Base-by-base conservation (phyloP, 176 grass and related monocot genomes). In the Thalia dealbata region DNA sequence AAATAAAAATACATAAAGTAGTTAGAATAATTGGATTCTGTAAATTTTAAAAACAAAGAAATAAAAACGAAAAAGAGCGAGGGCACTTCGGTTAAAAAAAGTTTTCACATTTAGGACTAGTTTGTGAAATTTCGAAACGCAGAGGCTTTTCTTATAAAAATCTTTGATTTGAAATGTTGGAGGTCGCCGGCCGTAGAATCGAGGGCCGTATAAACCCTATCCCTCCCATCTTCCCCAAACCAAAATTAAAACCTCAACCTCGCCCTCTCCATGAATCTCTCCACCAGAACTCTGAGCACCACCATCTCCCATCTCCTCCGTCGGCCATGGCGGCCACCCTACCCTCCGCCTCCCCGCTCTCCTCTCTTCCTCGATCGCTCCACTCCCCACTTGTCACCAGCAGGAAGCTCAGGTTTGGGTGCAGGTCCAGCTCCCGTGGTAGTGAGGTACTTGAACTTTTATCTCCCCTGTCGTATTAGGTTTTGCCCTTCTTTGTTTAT, bases 131-230 rank as follows among this genome's bases (percentile, higher is more conserved):
- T 38, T 38, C 32, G 32, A 38, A 38, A 38, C 32, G 3, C 32
- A 38, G 32, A 38, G 32, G 32, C 32, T 9, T 48, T 3, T 48
- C 45, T 10, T 48, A 8, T 48, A 48, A 48, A 38, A 48, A 10
- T 4, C 45, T 48, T 48, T 8, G 54, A 58, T 32, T 32, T 65
- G 14, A 14, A 25, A 68, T 22, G 65, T 14, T 68, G 30, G 7
- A 66, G 35, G 18, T 66, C 76, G 32, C 1, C 32, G 32, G 79
- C 82, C 68, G 74, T 77, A 81, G 79, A 41, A 78, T 64, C 7
- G 50, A 84, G 80, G 84, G 73, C 59, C 82, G 89, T 78, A 56
- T 64, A 92, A 92, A 88, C 69, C 89, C 92, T 96, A 89, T 96
- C 86, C 74, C 64, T 23, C 73, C 73, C 52, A 1, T 65, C 18